Evolutionary conservation across 768 basidiomycete genomes (phyloP).

Genomic region (Mycena leptocephala): DNA sequence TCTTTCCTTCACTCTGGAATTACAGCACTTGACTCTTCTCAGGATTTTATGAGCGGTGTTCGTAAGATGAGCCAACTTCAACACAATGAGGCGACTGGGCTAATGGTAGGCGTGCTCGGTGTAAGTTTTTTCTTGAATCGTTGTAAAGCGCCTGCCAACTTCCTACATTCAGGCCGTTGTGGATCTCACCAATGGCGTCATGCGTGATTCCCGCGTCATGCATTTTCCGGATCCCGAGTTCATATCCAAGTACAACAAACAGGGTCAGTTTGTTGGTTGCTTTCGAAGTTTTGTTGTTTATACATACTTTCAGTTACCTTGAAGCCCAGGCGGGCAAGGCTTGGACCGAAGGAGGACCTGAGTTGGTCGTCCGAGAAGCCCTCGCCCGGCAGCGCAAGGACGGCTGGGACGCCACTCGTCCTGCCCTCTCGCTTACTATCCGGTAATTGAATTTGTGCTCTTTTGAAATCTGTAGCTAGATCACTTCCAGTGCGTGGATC

Average conservation of each 20-base stretch:
- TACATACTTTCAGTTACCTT: slow-evolving; percentile 13
- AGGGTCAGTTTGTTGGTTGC: slow-evolving; percentile 18
- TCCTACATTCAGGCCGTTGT: slow-evolving; percentile 17
- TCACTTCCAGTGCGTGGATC: slow-evolving; percentile 35
- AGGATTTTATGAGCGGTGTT: slow-evolving; percentile 33
- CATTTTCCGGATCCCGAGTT: slow-evolving; percentile 29
- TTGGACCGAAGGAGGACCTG: slow-evolving; percentile 19
- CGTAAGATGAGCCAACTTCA: slow-evolving; percentile 15
- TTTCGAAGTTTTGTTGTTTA: neutral
- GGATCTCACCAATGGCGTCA: slow-evolving; percentile 34
- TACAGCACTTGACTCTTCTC: neutral
- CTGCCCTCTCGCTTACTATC: slow-evolving; percentile 32
- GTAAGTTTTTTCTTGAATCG: slow-evolving; percentile 3
- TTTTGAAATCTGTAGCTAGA: neutral
- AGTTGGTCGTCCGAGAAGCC: slow-evolving; percentile 32
- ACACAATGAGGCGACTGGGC: neutral
- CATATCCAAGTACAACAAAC: slow-evolving; percentile 27
- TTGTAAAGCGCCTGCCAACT: neutral
- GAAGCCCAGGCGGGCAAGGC: neutral
- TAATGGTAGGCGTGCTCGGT: slow-evolving; percentile 15
- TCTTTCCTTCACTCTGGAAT: neutral
- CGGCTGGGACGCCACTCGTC: slow-evolving; percentile 36
- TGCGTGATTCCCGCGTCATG: slow-evolving; percentile 37
- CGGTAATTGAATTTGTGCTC: slow-evolving; percentile 25
- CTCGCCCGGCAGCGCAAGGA: slow-evolving; percentile 27